Conservation (phyloP, 2,329 filamentous ascomycete genomes). For the Cladosporium sp. region DNA sequence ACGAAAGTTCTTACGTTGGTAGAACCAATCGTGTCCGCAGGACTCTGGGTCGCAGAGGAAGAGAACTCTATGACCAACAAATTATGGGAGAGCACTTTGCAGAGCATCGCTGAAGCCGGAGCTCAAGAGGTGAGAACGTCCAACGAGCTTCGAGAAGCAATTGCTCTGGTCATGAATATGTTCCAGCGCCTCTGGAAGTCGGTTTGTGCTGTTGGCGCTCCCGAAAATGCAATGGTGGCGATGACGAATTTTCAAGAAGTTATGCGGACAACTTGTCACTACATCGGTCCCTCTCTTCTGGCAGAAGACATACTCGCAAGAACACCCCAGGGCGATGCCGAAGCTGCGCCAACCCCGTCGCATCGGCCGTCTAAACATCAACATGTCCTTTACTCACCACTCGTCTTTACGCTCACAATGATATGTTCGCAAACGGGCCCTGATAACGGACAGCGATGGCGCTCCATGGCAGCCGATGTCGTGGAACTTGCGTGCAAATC, state of each 20-base stretch:
- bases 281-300: slow-evolving; percentile 20
- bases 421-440: not conserved
- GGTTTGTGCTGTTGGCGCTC: slow-evolving; percentile 22
- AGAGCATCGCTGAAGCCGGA: slow-evolving; percentile 62
- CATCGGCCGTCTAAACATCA: slow-evolving; percentile 52
- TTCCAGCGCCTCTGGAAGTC: slow-evolving; percentile 65
- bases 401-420: slow-evolving; percentile 53
- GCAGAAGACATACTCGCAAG: slow-evolving; percentile 45
- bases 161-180: slow-evolving; percentile 67
- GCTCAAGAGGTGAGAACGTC: slow-evolving; percentile 88
- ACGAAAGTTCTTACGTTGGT: slow-evolving; percentile 60
- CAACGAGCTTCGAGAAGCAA: slow-evolving; percentile 73
- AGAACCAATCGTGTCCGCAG: slow-evolving; percentile 49
- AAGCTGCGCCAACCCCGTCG: slow-evolving; percentile 63
- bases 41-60: slow-evolving; percentile 36
- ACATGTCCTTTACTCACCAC: slow-evolving; percentile 53
- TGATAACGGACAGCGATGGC: not conserved
- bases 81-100: slow-evolving; percentile 48
- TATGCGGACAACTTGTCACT: slow-evolving; percentile 14
- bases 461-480: not conserved
- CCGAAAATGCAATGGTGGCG: not conserved
- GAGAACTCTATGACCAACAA: slow-evolving; percentile 22
- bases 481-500: slow-evolving; percentile 6
- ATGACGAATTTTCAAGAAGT: not conserved
- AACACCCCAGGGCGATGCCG: slow-evolving; percentile 52